Evolutionary conservation across 768 basidiomycete genomes (phyloP).

Genomic region (Tricholoma sp.): DNA sequence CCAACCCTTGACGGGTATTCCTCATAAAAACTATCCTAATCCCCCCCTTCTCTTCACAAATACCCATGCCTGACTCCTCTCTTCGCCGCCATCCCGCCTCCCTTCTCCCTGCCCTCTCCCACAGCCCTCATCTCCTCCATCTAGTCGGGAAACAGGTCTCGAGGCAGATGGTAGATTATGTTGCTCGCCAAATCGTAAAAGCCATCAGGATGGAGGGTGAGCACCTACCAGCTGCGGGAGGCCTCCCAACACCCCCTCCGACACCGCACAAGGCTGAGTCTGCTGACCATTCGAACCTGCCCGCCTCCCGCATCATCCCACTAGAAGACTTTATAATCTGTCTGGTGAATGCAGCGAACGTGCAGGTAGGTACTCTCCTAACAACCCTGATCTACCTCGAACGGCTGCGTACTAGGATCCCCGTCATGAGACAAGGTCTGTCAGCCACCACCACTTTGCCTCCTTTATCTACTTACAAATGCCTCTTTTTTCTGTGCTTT

Average conservation of each 20-base stretch:
- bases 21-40: constrained; percentile 27
- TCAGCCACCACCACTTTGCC: constrained; percentile 11
- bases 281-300: constrained; percentile 27
- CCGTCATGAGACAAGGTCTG: constrained; percentile 79
- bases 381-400: constrained; percentile 91
- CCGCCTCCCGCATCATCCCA: constrained; percentile 40
- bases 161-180: constrained; percentile 78
- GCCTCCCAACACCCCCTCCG: constrained; percentile 60
- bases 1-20: constrained; percentile 37
- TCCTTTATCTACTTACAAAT: neutral
- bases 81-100: constrained; percentile 66
- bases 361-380: constrained; percentile 86
- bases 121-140: constrained; percentile 76
- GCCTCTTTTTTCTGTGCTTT: neutral
- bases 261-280: constrained; percentile 50
- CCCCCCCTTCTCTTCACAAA: constrained; percentile 20
- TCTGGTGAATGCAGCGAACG: constrained; percentile 76
- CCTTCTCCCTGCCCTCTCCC: constrained; percentile 67
- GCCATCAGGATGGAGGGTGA: constrained; percentile 71
- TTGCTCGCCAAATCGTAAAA: constrained; percentile 72
- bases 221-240: constrained; percentile 25
- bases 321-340: constrained; percentile 82
- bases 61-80: constrained; percentile 21
- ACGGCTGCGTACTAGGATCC: constrained; percentile 74
- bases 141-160: constrained; percentile 77